phyloP scores from a whole-genome alignment of 164 flowering plant genomes.

The Umbilicus rupestris region DNA sequence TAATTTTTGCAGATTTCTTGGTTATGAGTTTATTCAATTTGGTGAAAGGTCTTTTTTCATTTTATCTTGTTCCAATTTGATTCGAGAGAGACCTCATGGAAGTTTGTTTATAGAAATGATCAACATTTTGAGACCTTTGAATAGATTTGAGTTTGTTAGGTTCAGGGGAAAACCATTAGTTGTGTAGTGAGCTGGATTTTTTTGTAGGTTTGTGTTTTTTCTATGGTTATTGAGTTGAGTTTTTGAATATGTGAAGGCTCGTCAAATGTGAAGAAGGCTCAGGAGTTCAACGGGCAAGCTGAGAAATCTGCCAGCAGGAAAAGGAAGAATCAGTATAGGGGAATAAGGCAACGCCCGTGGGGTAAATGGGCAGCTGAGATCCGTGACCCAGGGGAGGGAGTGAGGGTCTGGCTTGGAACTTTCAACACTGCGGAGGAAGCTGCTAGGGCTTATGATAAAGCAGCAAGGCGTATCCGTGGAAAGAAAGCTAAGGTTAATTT shows the following conservation, averaged over 20 bases:
- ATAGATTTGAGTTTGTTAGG: too few species aligned
- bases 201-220: too few species aligned
- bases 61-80: too few species aligned
- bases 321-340: constrained; percentile 94
- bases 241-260: constrained; percentile 21
- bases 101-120: too few species aligned
- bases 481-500: constrained; percentile 96
- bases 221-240: neutral
- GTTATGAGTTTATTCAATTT: too few species aligned
- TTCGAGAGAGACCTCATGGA: too few species aligned
- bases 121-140: too few species aligned
- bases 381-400: constrained; percentile 92
- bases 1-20: neutral
- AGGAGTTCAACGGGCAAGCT: constrained; percentile 47
- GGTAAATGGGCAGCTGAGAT: constrained; percentile 99
- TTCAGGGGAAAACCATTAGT: too few species aligned
- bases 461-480: constrained; percentile 92
- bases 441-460: constrained; percentile 98
- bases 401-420: constrained; percentile 97
- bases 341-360: constrained; percentile 98
- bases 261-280: constrained; percentile 22
- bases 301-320: constrained; percentile 74
- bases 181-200: too few species aligned
- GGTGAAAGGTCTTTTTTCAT: too few species aligned
- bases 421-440: constrained; percentile 99